Evolutionary conservation across 2,329 filamentous ascomycete species (phyloP).

Genomic region (Plectosphaerella cucumerina): DNA sequence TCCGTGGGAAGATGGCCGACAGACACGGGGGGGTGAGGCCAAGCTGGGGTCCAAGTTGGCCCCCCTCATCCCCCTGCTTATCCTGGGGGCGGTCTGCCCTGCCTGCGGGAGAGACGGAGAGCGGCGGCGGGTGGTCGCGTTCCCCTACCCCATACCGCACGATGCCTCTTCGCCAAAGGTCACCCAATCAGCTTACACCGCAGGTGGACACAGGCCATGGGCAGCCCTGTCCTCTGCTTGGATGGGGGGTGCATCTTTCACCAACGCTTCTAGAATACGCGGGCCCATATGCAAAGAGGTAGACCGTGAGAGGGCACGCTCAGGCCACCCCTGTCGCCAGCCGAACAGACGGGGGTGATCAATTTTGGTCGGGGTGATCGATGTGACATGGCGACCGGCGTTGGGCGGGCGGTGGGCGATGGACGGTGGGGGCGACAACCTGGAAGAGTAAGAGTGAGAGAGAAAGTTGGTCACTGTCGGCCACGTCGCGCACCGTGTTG

Average conservation of each 20-base stretch:
- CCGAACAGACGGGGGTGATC: not conserved
- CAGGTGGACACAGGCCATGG: not conserved
- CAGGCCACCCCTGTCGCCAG: not conserved
- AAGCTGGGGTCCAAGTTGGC: no score
- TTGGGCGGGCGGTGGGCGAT: not conserved
- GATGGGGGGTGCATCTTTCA: not conserved
- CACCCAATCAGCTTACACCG: not conserved
- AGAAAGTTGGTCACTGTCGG: no score
- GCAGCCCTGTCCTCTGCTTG: not conserved
- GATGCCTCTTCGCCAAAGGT: not conserved
- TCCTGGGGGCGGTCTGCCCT: no score
- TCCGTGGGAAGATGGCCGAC: no score
- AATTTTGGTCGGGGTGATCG: not conserved
- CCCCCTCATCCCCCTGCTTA: no score
- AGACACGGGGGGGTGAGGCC: no score
- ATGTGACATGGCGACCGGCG: not conserved
- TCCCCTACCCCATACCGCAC: not conserved
- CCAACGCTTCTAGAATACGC: not conserved
- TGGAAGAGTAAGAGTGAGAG: no score
- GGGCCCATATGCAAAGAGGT: no score
- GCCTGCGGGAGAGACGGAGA: not conserved
- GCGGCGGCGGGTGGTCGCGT: not conserved
- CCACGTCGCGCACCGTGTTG: no score
- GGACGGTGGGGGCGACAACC: not conserved
- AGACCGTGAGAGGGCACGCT: not conserved